Percentiles rank a stretch among this genome's conserved stretches.
Conservation (phyloP, 345 rosid species). For the Barbarea vulgaris region DNA sequence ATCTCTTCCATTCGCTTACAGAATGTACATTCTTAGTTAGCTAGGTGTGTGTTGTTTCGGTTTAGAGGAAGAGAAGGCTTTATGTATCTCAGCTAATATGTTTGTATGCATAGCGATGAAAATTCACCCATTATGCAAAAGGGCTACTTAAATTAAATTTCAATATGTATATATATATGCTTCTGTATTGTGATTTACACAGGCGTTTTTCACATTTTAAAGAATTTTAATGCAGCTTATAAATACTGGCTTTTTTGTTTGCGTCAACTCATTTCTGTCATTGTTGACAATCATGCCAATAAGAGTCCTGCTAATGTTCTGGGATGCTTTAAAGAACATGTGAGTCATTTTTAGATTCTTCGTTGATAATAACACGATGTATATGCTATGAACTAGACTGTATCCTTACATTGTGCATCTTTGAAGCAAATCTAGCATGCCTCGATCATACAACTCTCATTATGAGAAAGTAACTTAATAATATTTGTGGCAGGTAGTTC, state of each 20-base stretch:
- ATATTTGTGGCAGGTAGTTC: conserved; percentile 84
- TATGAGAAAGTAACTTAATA: conserved; percentile 51
- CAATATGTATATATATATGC: conserved; percentile 2
- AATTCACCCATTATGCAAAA: background rate
- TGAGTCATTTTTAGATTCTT: conserved; percentile 39
- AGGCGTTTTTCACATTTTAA: conserved; percentile 26
- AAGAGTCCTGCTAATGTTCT: conserved; percentile 63
- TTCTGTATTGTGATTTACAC: conserved; percentile 16
- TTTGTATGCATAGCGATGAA: too few relatives aligned
- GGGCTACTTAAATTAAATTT: background rate
- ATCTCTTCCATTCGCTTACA: conserved; percentile 11
- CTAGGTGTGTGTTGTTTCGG: background rate
- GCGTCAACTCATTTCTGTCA: conserved; percentile 95
- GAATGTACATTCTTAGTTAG: conserved; percentile 9
- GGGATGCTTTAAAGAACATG: conserved; percentile 66
- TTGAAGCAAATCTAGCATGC: background rate
- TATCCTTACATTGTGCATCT: background rate
- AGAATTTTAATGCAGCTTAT: conserved; percentile 76
- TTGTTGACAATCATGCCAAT: conserved; percentile 96
- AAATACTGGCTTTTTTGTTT: conserved; percentile 94
- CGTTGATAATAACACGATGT: background rate
- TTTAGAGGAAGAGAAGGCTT: background rate
- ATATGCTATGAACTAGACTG: conserved; percentile 13
- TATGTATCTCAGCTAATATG: background rate
- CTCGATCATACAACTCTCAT: background rate